Percentiles rank a stretch among this genome's conserved stretches.
phyloP scores from a whole-genome alignment of 140 eudicot species.

The Eryngium alpinum region DNA sequence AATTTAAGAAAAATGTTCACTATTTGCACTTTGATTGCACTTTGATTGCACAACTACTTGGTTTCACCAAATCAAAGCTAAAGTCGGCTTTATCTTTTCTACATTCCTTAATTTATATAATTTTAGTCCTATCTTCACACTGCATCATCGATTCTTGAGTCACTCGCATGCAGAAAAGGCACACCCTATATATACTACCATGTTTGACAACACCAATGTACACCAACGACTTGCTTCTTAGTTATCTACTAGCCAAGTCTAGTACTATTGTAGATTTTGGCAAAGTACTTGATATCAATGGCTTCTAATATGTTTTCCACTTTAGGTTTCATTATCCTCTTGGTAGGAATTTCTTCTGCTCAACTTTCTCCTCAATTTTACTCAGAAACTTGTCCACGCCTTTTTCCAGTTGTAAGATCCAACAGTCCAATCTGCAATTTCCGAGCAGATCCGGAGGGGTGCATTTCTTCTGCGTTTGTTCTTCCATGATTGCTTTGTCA shows the following conservation, averaged over 20 bases:
- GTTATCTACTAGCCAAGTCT: too few species aligned
- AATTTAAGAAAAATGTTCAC: conserved; percentile 3
- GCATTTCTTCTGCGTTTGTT: conserved; percentile 88
- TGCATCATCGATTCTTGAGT: too few species aligned
- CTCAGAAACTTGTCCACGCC: conserved; percentile 63
- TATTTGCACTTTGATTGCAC: too few species aligned
- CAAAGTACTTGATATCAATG: too few species aligned
- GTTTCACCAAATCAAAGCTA: conserved; percentile 18
- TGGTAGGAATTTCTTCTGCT: conserved; percentile 57
- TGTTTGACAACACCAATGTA: too few species aligned
- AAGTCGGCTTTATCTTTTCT: background rate
- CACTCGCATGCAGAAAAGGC: too few species aligned
- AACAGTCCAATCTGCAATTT: conserved; percentile 49
- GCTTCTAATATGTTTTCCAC: background rate
- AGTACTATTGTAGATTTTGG: too few species aligned
- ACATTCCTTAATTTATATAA: too few species aligned
- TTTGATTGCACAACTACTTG: background rate
- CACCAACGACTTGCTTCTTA: too few species aligned
- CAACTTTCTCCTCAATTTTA: conserved; percentile 66
- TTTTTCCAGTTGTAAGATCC: conserved; percentile 47
- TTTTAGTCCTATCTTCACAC: too few species aligned
- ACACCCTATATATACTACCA: too few species aligned
- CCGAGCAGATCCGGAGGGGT: conserved; percentile 76
- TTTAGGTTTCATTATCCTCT: conserved; percentile 29
- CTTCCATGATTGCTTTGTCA: conserved; percentile 91